These are phyloP conservation scores for Rusavskia elegans DNA, from an alignment of 495 filamentous ascomycete genomes.

Conservation along the genomic window DNA sequence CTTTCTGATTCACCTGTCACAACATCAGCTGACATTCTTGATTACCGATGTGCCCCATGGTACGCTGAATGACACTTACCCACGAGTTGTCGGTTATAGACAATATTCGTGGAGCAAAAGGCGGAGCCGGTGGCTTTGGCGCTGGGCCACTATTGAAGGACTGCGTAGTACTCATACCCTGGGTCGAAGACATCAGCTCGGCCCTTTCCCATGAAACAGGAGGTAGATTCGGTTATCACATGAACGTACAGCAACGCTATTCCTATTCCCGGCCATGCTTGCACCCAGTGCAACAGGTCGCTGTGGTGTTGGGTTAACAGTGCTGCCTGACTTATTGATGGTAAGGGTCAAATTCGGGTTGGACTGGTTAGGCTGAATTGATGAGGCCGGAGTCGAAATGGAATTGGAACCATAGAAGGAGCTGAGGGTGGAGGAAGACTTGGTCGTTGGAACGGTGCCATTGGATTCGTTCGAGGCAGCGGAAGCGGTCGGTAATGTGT, in stretches of 20 bases:
- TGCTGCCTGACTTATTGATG: conserved; percentile 30
- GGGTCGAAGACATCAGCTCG: not conserved
- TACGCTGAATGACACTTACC: conserved; percentile 32
- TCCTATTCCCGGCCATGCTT: conserved; percentile 29
- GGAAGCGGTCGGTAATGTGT: conserved; percentile 35
- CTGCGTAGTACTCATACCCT: conserved; percentile 21
- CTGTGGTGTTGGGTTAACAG: conserved; percentile 26
- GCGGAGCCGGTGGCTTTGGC: conserved; percentile 44
- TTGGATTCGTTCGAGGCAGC: conserved; percentile 34
- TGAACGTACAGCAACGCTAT: conserved; percentile 31
- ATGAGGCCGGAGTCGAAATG: conserved; percentile 43
- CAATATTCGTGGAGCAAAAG: conserved; percentile 59
- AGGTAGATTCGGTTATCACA: not conserved
- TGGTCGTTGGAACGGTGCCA: conserved; percentile 27
- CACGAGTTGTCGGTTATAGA: conserved; percentile 69
- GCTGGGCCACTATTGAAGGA: conserved; percentile 36
- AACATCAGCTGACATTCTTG: conserved; percentile 5
- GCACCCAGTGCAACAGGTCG: conserved; percentile 22
- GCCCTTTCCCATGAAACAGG: not conserved
- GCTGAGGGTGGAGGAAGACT: conserved; percentile 50
- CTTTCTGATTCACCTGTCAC: conserved; percentile 70
- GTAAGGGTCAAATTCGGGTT: conserved; percentile 36
- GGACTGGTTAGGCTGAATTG: conserved; percentile 32
- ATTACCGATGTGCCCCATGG: conserved; percentile 1
- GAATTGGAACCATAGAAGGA: conserved; percentile 37